A percentile compares a stretch with the other conserved stretches of the same genome.
These are phyloP conservation scores for Corymbia calophylla DNA, from an alignment of 441 rosid species.

Conservation along the genomic window DNA sequence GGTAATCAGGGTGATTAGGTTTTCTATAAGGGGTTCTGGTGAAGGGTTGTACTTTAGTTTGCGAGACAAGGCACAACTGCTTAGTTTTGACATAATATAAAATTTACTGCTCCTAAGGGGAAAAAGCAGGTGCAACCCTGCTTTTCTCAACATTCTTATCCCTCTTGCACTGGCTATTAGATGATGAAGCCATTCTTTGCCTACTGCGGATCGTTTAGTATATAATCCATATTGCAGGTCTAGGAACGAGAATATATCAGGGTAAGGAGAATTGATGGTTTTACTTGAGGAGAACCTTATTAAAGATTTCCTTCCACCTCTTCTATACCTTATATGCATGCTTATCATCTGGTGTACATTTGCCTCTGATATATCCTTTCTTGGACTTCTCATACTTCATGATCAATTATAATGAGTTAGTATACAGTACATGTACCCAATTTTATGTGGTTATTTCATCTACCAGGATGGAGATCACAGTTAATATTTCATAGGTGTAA, in stretches of 20 bases:
- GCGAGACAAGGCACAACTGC: not conserved
- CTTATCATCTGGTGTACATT: not conserved
- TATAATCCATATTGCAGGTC: not conserved
- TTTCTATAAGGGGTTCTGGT: not conserved
- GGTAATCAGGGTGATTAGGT: conserved; percentile 34
- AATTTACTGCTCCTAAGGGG: not conserved
- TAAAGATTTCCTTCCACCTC: not conserved
- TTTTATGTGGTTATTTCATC: not conserved
- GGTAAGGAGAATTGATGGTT: not conserved
- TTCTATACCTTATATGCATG: not conserved
- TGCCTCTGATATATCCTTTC: not conserved
- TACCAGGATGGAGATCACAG: not conserved
- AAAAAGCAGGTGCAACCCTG: not conserved
- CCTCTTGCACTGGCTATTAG: not conserved
- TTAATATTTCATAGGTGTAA: not conserved
- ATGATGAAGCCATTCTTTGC: not conserved
- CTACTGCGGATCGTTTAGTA: not conserved
- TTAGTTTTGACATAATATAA: not conserved
- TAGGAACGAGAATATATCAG: not conserved
- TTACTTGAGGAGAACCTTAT: not conserved
- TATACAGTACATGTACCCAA: not conserved
- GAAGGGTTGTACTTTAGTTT: not conserved
- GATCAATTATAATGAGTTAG: not conserved
- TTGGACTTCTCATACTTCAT: not conserved
- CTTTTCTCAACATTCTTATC: not conserved